Evolutionary conservation across 2,329 filamentous ascomycete genomes (phyloP).

Genomic region (Ophiostoma pallidulum): DNA sequence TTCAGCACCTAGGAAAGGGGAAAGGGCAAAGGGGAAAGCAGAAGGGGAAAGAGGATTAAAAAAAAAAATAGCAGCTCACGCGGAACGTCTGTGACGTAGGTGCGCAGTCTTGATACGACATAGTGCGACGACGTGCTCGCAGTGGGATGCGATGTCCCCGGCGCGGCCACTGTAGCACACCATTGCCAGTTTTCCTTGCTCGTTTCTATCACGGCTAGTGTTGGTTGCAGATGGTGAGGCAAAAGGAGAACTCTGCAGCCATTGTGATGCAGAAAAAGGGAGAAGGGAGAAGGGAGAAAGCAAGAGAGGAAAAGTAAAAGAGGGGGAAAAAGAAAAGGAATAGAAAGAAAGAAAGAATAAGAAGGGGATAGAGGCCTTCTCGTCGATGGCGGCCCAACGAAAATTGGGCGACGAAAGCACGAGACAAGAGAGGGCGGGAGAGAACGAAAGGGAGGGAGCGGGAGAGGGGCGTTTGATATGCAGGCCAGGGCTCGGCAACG

Average conservation of each 20-base stretch:
- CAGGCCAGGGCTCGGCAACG: too few species aligned
- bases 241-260: neutral
- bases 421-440: too few species aligned
- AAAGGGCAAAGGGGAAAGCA: too few species aligned
- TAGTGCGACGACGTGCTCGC: neutral
- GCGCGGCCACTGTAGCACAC: neutral
- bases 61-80: neutral
- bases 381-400: too few species aligned
- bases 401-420: neutral
- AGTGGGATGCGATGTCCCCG: too few species aligned
- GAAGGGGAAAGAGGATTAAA: neutral
- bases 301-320: neutral
- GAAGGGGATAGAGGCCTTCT: too few species aligned
- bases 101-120: too few species aligned
- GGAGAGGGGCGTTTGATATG: too few species aligned
- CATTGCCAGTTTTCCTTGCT: too few species aligned
- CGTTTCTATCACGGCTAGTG: too few species aligned
- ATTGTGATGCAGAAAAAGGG: neutral
- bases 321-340: neutral
- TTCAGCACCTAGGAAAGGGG: neutral
- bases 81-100: conserved; percentile 3
- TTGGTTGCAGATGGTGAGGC: neutral
- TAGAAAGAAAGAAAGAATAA: neutral
- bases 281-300: neutral
- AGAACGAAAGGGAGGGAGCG: too few species aligned